Evolutionary conservation across 371 early-diverging fungal genomes (phyloP), one percentile per base, ranked within the genome.

Genomic region (Entomophthora muscae): DNA sequence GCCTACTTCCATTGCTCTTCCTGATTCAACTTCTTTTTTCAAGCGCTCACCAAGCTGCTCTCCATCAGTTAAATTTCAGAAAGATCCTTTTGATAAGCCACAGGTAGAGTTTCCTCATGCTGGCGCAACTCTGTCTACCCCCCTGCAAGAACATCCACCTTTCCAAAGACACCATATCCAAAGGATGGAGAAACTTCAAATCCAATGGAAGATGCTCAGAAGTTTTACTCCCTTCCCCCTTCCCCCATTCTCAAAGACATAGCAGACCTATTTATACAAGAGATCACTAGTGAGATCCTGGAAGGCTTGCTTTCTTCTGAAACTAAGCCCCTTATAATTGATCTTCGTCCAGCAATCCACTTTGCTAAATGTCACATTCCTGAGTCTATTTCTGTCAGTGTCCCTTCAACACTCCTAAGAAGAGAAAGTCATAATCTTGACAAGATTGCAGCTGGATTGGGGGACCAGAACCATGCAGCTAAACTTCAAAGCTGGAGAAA

Each of bases 1-100:
- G 29, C 62, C 62, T 28, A 62, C 62, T 29, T 62, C 62, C 23
- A 62, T 62, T n/a, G 52, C 52, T 13, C 28, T 62, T 1, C 62
- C 62, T 26, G 62, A 62, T 30, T 21, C 22, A 1, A 24, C 51
- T 10, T 21, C 32, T 13, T 62, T 62, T 52, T 62, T 31, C 29
- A 52, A 21, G 21, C 53, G 27, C 42, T 62, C 62, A 7, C 30
- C 30, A 10, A 52, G 29, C 21, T 2, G 7, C 26, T 28, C 52
- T 2, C 62, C 51, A 24, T 62, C 62, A 5, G 53, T 62, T 26
- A 52, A n/a, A 12, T 62, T 62, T 28, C 51, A 62, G 27, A 52
- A 32, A 1, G 30, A 62, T n/a, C 51, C 61, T 33, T 62, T 53
- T 23, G 52, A 52, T 52, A 2, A 52, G 52, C 27, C 22, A 62